Percentiles rank a stretch among this genome's conserved stretches.
Evolutionary conservation across 2,329 filamentous ascomycete species (phyloP).

Genomic region (Aspergillus arachidicola): DNA sequence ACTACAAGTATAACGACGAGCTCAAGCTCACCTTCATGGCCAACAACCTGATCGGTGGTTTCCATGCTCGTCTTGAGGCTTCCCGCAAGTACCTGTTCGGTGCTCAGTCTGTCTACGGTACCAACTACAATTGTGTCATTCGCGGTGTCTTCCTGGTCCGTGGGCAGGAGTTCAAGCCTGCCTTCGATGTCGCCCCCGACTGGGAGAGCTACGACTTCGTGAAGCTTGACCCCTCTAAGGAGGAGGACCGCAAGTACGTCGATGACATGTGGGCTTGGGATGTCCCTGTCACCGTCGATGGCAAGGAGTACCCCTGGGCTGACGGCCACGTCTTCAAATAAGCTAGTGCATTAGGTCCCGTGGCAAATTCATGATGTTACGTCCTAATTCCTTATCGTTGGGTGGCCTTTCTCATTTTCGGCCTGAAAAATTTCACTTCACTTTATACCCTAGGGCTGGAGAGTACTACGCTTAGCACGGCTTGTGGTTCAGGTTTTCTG

Average conservation of each 20-base stretch:
- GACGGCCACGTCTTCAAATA: constrained; percentile 99
- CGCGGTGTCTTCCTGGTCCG: constrained; percentile 93
- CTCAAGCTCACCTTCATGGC: constrained; percentile 98
- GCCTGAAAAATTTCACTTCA: constrained; percentile 5
- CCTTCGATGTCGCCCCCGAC: constrained; percentile 96
- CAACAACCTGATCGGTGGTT: constrained; percentile 95
- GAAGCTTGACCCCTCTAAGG: constrained; percentile 89
- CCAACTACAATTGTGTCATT: constrained; percentile 86
- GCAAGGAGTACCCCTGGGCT: constrained; percentile 86
- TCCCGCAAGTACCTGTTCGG: constrained; percentile 99
- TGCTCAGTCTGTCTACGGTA: constrained; percentile 82
- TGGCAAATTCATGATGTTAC: constrained; percentile 23
- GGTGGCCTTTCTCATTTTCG: constrained; percentile 12
- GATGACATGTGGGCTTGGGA: constrained; percentile 92
- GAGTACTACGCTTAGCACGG: neutral
- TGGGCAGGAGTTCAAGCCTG: constrained; percentile 80
- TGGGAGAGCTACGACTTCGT: constrained; percentile 94
- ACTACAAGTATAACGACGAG: constrained; percentile 99
- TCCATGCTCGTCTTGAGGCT: constrained; percentile 94
- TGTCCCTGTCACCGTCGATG: constrained; percentile 74
- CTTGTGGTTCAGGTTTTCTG: neutral
- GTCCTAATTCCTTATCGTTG: constrained; percentile 16
- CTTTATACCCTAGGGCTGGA: constrained; percentile 3
- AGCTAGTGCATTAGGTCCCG: constrained; percentile 38
- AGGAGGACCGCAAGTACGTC: constrained; percentile 82